Evolutionary conservation across 1,284 basidiomycete species (phyloP).

Genomic region (Trichosporon sp.): DNA sequence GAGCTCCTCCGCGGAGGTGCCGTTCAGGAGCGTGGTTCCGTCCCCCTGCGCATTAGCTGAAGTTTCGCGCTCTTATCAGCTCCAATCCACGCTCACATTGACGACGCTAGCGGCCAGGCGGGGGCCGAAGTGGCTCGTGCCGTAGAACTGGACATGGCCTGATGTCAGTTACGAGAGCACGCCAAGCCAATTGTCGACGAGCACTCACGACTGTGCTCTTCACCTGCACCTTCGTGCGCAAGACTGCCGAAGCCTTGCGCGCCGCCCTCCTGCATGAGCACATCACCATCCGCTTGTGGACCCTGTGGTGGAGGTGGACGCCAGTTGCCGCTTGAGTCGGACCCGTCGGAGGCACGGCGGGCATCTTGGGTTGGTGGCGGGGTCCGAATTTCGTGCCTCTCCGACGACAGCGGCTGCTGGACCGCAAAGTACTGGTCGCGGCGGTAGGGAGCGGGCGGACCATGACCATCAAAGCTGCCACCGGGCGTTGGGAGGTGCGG

Average conservation of each 20-base stretch:
- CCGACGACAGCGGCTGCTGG: conserved; percentile 26
- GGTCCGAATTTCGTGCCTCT: conserved; percentile 25
- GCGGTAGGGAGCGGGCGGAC: not conserved
- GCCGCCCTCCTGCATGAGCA: conserved; percentile 39
- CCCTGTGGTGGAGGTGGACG: conserved; percentile 4
- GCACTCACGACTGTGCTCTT: conserved; percentile 31
- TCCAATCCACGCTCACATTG: conserved; percentile 16
- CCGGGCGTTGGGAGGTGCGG: not conserved
- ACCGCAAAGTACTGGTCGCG: conserved; percentile 16
- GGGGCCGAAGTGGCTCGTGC: conserved; percentile 42
- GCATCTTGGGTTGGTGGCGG: conserved; percentile 7
- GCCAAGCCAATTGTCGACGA: not conserved
- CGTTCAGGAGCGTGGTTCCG: conserved; percentile 24
- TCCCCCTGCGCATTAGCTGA: not conserved
- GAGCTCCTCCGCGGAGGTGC: conserved; percentile 32
- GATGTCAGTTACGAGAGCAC: conserved; percentile 10
- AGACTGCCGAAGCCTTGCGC: conserved; percentile 35
- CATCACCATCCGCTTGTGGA: conserved; percentile 28
- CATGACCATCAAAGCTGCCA: not conserved
- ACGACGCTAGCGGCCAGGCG: conserved; percentile 38
- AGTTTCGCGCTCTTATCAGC: not conserved
- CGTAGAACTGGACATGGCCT: conserved; percentile 42
- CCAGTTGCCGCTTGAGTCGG: conserved; percentile 8
- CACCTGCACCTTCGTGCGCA: conserved; percentile 28
- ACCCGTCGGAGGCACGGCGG: not conserved